Base-by-base conservation (phyloP, 805 yeast genomes). In the Monosporozyma solicola region DNA sequence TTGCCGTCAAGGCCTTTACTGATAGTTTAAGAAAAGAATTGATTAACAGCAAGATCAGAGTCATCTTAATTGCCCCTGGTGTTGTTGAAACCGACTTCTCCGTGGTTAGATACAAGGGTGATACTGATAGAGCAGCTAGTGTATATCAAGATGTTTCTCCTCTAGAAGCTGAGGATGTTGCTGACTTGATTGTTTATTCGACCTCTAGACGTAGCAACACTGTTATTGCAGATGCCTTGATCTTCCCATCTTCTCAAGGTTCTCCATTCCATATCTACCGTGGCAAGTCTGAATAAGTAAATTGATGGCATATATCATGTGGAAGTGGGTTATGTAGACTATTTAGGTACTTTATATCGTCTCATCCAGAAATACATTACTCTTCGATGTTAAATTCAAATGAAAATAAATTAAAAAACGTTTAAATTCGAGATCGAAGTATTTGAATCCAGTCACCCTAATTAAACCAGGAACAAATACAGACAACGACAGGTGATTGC, bases 161-260 rank as follows among this genome's bases (percentile, higher is more conserved):
- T 27, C 71, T 82, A 54, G 69, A 67, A 35, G 84, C 84, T 2
- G 79, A 73, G 35, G 85, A 82, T 60, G 75, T 81, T 59, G 84
- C 85, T 5, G 86, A 82, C 56, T 61, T 80, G 55, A 79, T 81
- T 60, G 80, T 79, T 5, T 82, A 79, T 59, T 78, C 80, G 2
- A 72, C 80, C 32, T 73, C 84, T 1, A 78, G 85, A 72, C 77
- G 73, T 59, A 71, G 71, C 54, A 81, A 80, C 62, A 79, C 84
- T 0, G 86, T 81, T 3, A 68, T 82, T 62, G 85, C 86, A 2
- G 95, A 90, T 66, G 75, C 88, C 16, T 75, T 91, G 66, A 83
- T 92, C 11, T 87, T 90, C 73, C 87, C 96, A 16, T 78, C 83
- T 47, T 84, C 86, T 73, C 97, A 91, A 74, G 96, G 95, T 3